A percentile compares a stretch with the other conserved stretches of the same genome.
These are phyloP conservation scores for Tolypocladium ovalisporum DNA, from an alignment of 2,329 filamentous ascomycete genomes.

Conservation along the genomic window DNA sequence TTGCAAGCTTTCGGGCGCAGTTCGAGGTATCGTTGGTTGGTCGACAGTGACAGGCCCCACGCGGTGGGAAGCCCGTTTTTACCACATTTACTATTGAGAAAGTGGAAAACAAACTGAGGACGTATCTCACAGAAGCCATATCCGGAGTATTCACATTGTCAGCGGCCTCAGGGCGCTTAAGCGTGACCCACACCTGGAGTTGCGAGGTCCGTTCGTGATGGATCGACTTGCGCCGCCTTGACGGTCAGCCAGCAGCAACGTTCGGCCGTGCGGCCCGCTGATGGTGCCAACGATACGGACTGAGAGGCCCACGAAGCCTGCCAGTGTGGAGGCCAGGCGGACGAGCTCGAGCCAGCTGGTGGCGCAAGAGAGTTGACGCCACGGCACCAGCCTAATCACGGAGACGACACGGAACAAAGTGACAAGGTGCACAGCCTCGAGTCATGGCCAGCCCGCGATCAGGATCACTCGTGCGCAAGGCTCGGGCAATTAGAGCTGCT, in stretches of 20 bases:
- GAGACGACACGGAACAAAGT: neutral
- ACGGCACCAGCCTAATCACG: neutral
- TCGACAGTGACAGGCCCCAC: neutral
- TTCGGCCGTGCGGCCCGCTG: neutral
- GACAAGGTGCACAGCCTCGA: neutral
- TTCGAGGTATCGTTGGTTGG: neutral
- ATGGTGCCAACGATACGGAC: neutral
- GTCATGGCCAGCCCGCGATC: neutral
- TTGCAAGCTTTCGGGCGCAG: neutral
- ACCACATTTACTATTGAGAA: no score
- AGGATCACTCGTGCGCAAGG: neutral
- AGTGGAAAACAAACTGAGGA: no score
- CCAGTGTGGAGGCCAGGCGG: neutral
- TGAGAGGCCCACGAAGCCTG: neutral
- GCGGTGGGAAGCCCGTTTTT: neutral
- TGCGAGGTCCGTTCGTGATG: neutral
- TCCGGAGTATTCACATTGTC: neutral
- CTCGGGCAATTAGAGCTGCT: neutral
- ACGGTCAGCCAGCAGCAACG: neutral
- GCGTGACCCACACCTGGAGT: neutral
- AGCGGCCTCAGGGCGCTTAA: neutral
- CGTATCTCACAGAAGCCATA: no score
- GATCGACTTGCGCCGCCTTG: neutral
- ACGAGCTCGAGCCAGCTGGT: neutral
- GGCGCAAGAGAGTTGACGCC: neutral